Conservation (phyloP, 257 asterid genomes). For the Jacaranda copaia region DNA sequence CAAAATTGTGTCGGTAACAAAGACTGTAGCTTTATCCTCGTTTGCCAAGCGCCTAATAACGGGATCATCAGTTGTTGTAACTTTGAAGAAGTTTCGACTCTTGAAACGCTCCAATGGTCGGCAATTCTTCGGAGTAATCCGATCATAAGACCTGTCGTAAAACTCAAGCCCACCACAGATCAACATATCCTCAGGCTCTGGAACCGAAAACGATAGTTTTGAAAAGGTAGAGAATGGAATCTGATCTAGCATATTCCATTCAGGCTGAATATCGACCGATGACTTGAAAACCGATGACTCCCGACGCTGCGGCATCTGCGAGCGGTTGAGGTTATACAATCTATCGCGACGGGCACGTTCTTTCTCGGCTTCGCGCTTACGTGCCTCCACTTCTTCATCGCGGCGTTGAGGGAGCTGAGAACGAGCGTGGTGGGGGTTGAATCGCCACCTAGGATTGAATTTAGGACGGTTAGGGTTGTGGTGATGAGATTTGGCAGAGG, state of each 20-base stretch:
- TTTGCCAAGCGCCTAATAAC: conserved; percentile 92
- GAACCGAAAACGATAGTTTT: conserved; percentile 76
- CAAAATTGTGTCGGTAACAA: conserved; percentile 83
- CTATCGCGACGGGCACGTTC: conserved; percentile 89
- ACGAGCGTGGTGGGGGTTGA: conserved; percentile 71
- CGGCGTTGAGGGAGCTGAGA: conserved; percentile 95
- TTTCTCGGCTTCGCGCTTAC: conserved; percentile 90
- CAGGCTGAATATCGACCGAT: conserved; percentile 96
- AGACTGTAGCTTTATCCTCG: conserved; percentile 97
- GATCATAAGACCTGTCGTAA: conserved; percentile 83
- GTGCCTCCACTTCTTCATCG: conserved; percentile 90
- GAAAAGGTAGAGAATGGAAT: conserved; percentile 95
- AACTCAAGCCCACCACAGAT: conserved; percentile 89
- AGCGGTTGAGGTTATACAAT: conserved; percentile 65
- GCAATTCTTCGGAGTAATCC: conserved; percentile 83
- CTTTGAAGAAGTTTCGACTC: conserved; percentile 85
- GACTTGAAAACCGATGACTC: conserved; percentile 88
- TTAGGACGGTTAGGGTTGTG: conserved; percentile 78
- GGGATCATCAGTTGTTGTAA: conserved; percentile 95
- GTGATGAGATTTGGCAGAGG: conserved; percentile 77
- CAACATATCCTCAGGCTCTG: conserved; percentile 88
- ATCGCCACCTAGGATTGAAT: conserved; percentile 86
- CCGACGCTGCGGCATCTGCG: conserved; percentile 76
- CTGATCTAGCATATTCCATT: conserved; percentile 98
- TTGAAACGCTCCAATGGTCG: conserved; percentile 84